Base-by-base conservation (phyloP, 768 basidiomycete genomes). In the Lyophyllum atratum region DNA sequence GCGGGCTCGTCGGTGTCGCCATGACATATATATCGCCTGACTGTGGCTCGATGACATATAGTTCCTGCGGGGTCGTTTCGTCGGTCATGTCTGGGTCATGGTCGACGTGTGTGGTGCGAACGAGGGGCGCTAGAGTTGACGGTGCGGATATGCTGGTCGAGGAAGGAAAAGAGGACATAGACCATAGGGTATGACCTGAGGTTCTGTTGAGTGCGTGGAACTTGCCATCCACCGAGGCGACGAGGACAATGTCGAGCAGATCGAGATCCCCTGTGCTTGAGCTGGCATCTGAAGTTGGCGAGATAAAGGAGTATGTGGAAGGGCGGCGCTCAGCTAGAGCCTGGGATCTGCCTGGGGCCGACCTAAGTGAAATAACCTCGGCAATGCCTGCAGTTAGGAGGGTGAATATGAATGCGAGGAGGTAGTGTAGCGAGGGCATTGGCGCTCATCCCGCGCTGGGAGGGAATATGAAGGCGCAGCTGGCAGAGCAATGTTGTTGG, bases 1-100 rank as follows among this genome's bases (percentile, higher is more conserved):
- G 80, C 2, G 89, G 84, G 49, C 81, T 82, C 14, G 79, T 79
- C 1, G 87, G 85, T 0, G 84, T 81, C 6, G 85, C 74, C 75
- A 93, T 87, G 58, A 97, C 85, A 70, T 91, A 98, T 62, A 98
- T 92, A 66, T 93, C 90, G 7, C 96, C 96, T 4, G 91, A 89
- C 76, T 95, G 91, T 0, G 96, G 96, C 67, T 98, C 96, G 51
- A 98, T 91, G 58, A 98, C 88, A 73, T 96, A 98, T 43, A 89
- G 83, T 69, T 93, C 92, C 64, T 85, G 83, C 25, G 75, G 70
- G 0, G 71, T 66, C 53, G 74, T 68, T 60, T 87, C 86, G 58
- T 80, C 80, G 11, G 72, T 78, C 44, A 80, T 63, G 61, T 89
- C 86, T 7, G 81, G 76, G 67, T 89, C 84, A 45, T 77, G 66